Evolutionary conservation across 164 flowering plant genomes (phyloP).

Genomic region (Nelumbo lutea): DNA sequence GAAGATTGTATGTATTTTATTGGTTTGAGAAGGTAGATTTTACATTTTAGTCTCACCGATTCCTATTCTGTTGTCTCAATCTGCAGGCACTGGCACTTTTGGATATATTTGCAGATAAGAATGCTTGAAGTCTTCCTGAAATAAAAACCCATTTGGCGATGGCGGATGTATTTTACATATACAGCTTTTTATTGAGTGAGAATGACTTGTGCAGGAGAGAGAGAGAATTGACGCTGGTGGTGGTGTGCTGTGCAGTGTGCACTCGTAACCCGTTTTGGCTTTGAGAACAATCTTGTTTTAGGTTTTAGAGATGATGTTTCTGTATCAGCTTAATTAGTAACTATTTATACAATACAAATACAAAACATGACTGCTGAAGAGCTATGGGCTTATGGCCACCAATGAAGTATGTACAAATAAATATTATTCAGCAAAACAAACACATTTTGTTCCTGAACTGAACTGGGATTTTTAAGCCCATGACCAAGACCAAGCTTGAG

Average conservation of each 20-base stretch:
- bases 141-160: background rate
- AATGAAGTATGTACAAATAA: too few relatives aligned
- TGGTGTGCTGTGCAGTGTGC: background rate
- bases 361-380: too few relatives aligned
- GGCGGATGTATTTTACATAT: background rate
- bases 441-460: too few relatives aligned
- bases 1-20: background rate
- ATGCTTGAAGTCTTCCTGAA: background rate
- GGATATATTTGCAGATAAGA: constrained; percentile 45
- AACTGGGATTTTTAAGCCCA: too few relatives aligned
- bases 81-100: constrained; percentile 61
- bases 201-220: background rate
- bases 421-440: too few relatives aligned
- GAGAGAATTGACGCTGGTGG: background rate
- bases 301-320: too few relatives aligned
- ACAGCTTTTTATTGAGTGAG: background rate
- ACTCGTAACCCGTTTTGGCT: background rate
- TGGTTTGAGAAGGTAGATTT: background rate
- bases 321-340: too few relatives aligned
- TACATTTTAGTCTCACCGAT: background rate
- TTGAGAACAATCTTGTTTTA: background rate
- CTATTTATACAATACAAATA: too few relatives aligned
- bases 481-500: too few relatives aligned
- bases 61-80: constrained; percentile 2
- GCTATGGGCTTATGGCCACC: too few relatives aligned